These are phyloP conservation scores for Golubevia sp. DNA, from an alignment of 1,284 basidiomycete genomes.

Conservation along the genomic window DNA sequence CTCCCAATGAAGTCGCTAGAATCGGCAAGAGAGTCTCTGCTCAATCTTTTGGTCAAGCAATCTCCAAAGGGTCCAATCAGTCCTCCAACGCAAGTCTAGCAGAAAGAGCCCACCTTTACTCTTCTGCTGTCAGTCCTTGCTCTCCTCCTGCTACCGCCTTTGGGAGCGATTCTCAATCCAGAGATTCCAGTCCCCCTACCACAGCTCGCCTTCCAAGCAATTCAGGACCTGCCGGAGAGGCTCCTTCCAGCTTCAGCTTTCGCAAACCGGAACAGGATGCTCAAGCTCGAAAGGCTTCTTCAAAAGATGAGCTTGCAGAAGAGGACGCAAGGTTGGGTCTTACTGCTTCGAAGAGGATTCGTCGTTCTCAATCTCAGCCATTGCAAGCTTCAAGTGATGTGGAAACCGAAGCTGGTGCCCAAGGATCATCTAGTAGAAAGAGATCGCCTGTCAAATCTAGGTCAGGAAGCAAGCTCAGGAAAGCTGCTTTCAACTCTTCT, in stretches of 20 bases:
- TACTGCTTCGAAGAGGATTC: background rate
- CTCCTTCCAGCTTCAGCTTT: background rate
- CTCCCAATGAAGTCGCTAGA: slow-evolving; percentile 14
- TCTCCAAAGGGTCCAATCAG: background rate
- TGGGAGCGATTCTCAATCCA: background rate
- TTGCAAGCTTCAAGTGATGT: background rate
- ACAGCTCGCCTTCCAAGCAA: too few relatives aligned
- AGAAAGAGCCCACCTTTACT: slow-evolving; percentile 3
- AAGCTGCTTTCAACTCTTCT: background rate
- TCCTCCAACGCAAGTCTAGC: slow-evolving; percentile 1
- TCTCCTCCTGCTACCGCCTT: background rate
- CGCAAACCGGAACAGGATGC: background rate
- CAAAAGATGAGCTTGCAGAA: background rate
- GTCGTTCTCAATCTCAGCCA: background rate
- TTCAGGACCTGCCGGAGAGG: background rate
- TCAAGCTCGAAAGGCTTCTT: background rate
- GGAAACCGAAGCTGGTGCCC: background rate
- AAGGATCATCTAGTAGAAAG: background rate
- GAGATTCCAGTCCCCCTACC: too few relatives aligned
- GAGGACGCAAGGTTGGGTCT: background rate
- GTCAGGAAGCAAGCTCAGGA: background rate
- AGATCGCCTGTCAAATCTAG: background rate
- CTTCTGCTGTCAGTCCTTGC: slow-evolving; percentile 5
- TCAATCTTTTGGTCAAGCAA: slow-evolving; percentile 1
- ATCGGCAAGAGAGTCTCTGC: background rate